Percentiles rank a stretch among this genome's conserved stretches.
Evolutionary conservation across 768 basidiomycete species (phyloP).

Genomic region (Suillus alpinus): DNA sequence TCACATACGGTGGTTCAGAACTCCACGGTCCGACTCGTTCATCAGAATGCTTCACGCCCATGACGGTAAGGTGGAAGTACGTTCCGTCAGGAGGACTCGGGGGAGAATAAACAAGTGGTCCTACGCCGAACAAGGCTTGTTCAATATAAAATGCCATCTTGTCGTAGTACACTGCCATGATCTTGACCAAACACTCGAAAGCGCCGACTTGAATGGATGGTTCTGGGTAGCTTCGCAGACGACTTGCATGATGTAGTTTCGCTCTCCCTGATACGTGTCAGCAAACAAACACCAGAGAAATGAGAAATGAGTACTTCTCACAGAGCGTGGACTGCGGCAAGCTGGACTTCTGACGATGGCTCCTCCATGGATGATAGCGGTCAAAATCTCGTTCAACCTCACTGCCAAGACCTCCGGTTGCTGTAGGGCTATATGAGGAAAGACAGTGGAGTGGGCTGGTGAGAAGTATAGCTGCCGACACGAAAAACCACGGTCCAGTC

Average conservation of each 20-base stretch:
- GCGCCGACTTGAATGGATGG: constrained; percentile 85
- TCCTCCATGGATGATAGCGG: constrained; percentile 99
- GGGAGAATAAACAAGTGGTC: constrained; percentile 22
- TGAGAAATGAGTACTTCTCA: constrained; percentile 63
- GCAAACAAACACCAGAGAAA: not conserved
- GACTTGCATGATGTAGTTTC: constrained; percentile 99
- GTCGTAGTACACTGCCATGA: constrained; percentile 98
- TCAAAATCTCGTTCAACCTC: constrained; percentile 95
- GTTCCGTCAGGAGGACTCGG: constrained; percentile 11
- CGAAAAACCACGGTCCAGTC: too few species aligned
- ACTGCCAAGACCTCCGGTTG: constrained; percentile 88
- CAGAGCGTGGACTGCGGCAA: constrained; percentile 88
- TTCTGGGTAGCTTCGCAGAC: constrained; percentile 98
- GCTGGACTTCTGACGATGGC: constrained; percentile 83
- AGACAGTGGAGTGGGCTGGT: constrained; percentile 2
- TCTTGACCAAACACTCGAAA: constrained; percentile 92
- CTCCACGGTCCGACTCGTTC: constrained; percentile 92
- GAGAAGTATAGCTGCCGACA: too few species aligned
- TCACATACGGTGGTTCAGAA: constrained; percentile 99
- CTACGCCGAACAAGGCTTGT: constrained; percentile 92
- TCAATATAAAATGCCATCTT: constrained; percentile 99
- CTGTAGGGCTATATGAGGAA: constrained; percentile 38
- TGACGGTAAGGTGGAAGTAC: constrained; percentile 75
- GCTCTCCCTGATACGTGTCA: constrained; percentile 69
- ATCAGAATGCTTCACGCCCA: constrained; percentile 94